Evolutionary conservation across 306 rosid species (phyloP), one percentile per base, ranked within the genome.

Genomic region (Biancaea sappan): DNA sequence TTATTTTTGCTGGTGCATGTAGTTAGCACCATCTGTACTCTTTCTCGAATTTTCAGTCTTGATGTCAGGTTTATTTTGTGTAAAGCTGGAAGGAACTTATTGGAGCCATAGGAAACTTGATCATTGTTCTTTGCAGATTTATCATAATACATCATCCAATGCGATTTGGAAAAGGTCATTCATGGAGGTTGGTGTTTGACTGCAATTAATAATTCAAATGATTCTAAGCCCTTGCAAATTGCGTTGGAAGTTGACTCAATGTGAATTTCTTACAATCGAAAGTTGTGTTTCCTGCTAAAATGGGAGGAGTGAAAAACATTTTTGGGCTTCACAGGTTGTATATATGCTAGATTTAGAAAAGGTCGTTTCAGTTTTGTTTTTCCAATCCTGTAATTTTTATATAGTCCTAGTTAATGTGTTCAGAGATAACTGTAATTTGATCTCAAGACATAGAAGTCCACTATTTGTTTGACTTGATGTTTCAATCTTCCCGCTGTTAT

Each of bases 81-180:
- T 29, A 73, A 34, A 32, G 26, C 34, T 14, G 46, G 46, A 32
- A 68, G 78, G 61, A 51, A 60, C 46, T 68, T 32, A 13, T 12
- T 78, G 74, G 57, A 71, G 81, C 77, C 71, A 53, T 59, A 66
- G 74, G 83, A 46, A 71, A 65, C 72, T 48, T 80, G 69, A 70
- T 74, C 52, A 59, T 74, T 63, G 71, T 60, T 77, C 80, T 32
- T 70, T 81, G 83, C 85, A 74, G 85, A 78, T 84, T 77, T 77
- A 70, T 77, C 81, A 69, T 69, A 70, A 54, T 75, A 37, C 85
- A 51, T 81, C 83, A 69, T 77, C 88, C 76, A 28, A 59, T 64
- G 76, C 69, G 48, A 70, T 81, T 65, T 78, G 79, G 74, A 66
- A 35, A 72, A 77, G 71, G 71, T 72, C 79, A 38, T 65, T 72